Evolutionary conservation across 768 basidiomycete species (phyloP).

Genomic region (Auricularia auricula-judae): DNA sequence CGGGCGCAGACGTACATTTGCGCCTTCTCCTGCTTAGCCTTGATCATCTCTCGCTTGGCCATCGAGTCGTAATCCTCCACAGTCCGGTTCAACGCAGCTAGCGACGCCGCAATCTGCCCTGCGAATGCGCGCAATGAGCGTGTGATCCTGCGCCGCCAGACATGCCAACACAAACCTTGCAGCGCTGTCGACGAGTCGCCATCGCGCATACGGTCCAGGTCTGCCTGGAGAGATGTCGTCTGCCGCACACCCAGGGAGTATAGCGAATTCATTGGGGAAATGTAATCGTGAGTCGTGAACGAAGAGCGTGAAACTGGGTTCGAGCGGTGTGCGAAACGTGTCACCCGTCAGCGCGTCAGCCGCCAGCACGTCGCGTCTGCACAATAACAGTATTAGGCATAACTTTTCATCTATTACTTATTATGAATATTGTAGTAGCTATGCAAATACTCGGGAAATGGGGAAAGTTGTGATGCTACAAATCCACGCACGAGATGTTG

Average conservation of each 20-base stretch:
- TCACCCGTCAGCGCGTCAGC: neutral
- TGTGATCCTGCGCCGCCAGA: conserved; percentile 8
- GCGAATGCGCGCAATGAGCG: conserved; percentile 16
- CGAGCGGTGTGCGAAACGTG: neutral
- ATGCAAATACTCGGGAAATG: too few species aligned
- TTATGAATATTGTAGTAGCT: too few species aligned
- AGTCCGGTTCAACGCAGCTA: conserved; percentile 88
- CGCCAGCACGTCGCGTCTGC: too few species aligned
- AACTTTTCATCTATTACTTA: too few species aligned
- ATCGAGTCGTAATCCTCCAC: conserved; percentile 97
- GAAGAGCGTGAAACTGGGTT: too few species aligned
- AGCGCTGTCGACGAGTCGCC: conserved; percentile 75
- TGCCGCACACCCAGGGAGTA: conserved; percentile 91
- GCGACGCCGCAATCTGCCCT: conserved; percentile 97
- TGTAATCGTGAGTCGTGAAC: neutral
- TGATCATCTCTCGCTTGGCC: conserved; percentile 93
- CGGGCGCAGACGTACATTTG: conserved; percentile 47
- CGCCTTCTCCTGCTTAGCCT: conserved; percentile 94
- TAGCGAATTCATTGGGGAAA: conserved; percentile 70
- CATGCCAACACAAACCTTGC: conserved; percentile 47
- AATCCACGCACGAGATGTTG: too few species aligned
- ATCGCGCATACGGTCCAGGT: conserved; percentile 71
- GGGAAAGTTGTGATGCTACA: too few species aligned
- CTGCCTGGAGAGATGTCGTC: conserved; percentile 76
- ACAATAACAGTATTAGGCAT: too few species aligned